phyloP scores from a whole-genome alignment of 1,139 yeast species.

The Taiozyma onychis region DNA sequence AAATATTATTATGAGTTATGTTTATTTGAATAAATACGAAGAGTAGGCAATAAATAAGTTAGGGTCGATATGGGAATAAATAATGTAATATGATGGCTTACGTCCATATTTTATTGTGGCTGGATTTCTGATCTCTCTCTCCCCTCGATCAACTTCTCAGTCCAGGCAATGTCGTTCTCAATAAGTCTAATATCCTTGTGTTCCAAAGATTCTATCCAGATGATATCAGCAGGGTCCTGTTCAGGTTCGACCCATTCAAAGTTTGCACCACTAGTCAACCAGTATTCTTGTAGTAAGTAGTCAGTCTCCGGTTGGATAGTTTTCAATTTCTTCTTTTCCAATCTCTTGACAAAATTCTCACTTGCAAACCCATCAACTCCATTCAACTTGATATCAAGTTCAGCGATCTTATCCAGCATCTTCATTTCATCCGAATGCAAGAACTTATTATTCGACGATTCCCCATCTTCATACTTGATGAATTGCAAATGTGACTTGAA shows the following conservation, averaged over 20 bases:
- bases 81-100: background rate
- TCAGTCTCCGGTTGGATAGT: slow-evolving; percentile 42
- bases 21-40: background rate
- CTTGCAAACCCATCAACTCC: slow-evolving; percentile 39
- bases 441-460: slow-evolving; percentile 61
- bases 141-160: slow-evolving; percentile 16
- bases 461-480: slow-evolving; percentile 60
- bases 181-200: slow-evolving; percentile 15
- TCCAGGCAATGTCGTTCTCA: slow-evolving; percentile 16
- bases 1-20: background rate
- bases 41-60: slow-evolving; percentile 2
- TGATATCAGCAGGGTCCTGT: slow-evolving; percentile 60
- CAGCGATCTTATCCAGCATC: slow-evolving; percentile 60
- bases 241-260: slow-evolving; percentile 72
- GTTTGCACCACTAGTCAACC: slow-evolving; percentile 66
- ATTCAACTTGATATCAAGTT: slow-evolving; percentile 52
- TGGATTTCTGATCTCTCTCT: background rate
- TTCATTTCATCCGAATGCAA: slow-evolving; percentile 63
- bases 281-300: slow-evolving; percentile 55
- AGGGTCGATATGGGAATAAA: background rate
- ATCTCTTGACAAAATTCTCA: slow-evolving; percentile 22
- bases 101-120: background rate
- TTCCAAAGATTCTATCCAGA: slow-evolving; percentile 35
- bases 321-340: slow-evolving; percentile 26
- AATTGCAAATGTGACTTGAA: slow-evolving; percentile 56